These are phyloP conservation scores for Auricularia sp. DNA, from an alignment of 768 basidiomycete genomes.

Conservation along the genomic window DNA sequence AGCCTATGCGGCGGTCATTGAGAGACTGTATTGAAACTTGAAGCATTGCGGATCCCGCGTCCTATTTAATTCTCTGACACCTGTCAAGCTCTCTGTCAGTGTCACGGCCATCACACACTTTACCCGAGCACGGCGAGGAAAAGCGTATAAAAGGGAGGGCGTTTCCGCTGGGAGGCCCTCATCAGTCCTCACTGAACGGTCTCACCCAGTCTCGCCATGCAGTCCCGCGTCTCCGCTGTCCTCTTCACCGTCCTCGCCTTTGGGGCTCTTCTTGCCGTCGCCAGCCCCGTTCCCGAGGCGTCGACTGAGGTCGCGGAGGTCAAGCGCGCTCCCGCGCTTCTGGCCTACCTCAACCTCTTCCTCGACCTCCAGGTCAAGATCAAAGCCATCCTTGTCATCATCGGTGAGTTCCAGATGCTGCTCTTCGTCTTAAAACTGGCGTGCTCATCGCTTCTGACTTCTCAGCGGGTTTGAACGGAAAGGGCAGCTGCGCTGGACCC, in stretches of 20 bases:
- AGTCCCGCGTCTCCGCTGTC: neutral
- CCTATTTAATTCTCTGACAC: too few species aligned
- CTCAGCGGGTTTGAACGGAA: neutral
- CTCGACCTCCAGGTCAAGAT: conserved; percentile 1
- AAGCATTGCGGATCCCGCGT: too few species aligned
- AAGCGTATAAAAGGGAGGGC: too few species aligned
- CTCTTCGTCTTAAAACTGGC: neutral
- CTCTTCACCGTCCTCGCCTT: neutral
- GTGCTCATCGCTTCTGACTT: neutral
- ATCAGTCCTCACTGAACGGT: too few species aligned
- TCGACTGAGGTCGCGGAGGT: neutral
- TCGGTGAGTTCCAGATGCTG: neutral
- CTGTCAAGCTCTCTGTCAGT: too few species aligned
- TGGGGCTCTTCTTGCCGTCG: neutral
- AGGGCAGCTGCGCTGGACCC: neutral
- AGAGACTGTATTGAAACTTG: too few species aligned
- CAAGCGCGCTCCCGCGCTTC: neutral
- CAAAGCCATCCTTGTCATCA: neutral
- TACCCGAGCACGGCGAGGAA: too few species aligned
- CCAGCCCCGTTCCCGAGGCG: neutral
- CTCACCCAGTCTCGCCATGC: neutral
- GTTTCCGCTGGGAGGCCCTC: too few species aligned
- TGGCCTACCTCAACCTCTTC: neutral
- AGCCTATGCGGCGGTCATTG: too few species aligned
- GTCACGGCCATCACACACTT: too few species aligned